Conservation (phyloP, 1,284 basidiomycete species). For the Pseudozyma tsukubaensis region DNA sequence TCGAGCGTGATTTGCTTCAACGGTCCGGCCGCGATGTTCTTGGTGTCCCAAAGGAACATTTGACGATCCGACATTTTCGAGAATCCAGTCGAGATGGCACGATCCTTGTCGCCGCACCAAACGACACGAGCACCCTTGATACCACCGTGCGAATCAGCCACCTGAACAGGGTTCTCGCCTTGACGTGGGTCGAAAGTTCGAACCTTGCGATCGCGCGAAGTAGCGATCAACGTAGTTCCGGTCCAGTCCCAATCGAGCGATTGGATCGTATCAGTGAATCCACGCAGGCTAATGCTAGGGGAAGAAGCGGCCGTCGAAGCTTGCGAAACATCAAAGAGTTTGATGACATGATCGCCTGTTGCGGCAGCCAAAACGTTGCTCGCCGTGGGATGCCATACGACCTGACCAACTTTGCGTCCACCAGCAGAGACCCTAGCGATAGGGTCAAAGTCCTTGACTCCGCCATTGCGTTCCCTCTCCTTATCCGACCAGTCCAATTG, state of each 20-base stretch:
- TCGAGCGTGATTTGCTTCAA: conserved; percentile 59
- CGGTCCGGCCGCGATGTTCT: conserved; percentile 46
- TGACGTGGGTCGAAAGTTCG: conserved; percentile 88
- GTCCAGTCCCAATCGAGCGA: conserved; percentile 84
- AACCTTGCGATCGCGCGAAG: conserved; percentile 90
- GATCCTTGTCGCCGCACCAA: conserved; percentile 90
- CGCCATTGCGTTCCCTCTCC: conserved; percentile 56
- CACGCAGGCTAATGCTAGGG: conserved; percentile 73
- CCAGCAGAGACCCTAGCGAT: conserved; percentile 71
- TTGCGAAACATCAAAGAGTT: conserved; percentile 81
- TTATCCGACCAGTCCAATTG: conserved; percentile 63
- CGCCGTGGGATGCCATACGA: conserved; percentile 93
- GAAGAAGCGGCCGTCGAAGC: conserved; percentile 67
- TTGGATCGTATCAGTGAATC: conserved; percentile 90
- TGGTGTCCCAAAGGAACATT: conserved; percentile 74
- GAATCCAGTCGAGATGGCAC: conserved; percentile 90
- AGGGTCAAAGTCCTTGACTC: conserved; percentile 84
- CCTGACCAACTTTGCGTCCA: conserved; percentile 87
- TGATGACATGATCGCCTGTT: conserved; percentile 87
- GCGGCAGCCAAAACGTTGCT: conserved; percentile 86
- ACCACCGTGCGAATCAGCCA: conserved; percentile 87
- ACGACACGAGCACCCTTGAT: conserved; percentile 90
- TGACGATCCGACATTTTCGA: conserved; percentile 94
- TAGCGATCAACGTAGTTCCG: conserved; percentile 77
- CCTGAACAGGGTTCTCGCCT: conserved; percentile 81